Evolutionary conservation across 306 rosid species (phyloP).

Genomic region (Rosa persica): DNA sequence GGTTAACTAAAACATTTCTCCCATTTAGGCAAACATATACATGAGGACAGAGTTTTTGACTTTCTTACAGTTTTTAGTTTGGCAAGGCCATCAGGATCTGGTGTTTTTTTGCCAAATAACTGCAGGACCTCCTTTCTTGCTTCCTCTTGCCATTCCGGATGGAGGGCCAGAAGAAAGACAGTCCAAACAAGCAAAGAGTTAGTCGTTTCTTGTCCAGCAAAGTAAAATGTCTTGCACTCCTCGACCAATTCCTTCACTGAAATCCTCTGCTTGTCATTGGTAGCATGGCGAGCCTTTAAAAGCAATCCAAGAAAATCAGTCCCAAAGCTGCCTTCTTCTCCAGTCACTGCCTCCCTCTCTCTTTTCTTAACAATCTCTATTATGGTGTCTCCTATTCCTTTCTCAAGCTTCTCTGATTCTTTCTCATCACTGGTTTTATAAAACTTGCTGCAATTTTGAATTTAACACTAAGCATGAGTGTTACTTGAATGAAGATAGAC

Average conservation of each 20-base stretch:
- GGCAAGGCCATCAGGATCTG: conserved; percentile 1
- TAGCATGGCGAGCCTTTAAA: conserved; percentile 28
- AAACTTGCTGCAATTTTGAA: conserved; percentile 11
- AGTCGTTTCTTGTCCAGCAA: conserved; percentile 31
- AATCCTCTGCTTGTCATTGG: background rate
- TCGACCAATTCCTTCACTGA: conserved; percentile 22
- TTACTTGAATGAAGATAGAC: too few relatives aligned
- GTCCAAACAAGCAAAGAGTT: conserved; percentile 27
- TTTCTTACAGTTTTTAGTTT: conserved; percentile 27
- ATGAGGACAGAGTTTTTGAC: background rate
- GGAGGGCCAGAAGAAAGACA: conserved; percentile 26
- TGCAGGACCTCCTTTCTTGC: conserved; percentile 31
- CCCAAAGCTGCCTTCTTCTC: conserved; percentile 18
- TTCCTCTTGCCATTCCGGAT: conserved; percentile 32
- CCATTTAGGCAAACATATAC: too few relatives aligned
- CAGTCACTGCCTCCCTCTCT: conserved; percentile 14
- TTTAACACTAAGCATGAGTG: background rate
- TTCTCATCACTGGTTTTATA: conserved; percentile 11
- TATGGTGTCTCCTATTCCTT: background rate
- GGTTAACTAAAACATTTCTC: background rate
- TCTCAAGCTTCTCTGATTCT: conserved; percentile 17
- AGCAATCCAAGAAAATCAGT: conserved; percentile 31
- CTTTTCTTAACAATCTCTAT: conserved; percentile 14
- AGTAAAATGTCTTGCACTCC: conserved; percentile 30
- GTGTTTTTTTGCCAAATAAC: conserved; percentile 24